Base-by-base conservation (phyloP, 129 eudicot genomes). In the Tagetes patula region DNA sequence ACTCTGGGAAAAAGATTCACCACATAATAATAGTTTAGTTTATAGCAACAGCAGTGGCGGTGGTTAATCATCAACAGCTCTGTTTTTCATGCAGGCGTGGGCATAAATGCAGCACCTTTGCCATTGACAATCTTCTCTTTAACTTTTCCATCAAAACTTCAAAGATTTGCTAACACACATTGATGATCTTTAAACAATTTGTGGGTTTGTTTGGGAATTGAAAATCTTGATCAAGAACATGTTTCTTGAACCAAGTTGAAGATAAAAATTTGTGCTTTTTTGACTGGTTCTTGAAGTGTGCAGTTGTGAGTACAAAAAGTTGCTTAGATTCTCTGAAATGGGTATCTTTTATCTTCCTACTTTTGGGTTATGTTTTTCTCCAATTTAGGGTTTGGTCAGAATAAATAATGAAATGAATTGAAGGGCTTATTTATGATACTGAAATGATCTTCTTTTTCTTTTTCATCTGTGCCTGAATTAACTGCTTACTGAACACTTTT, bases 61-160 rank as follows among this genome's bases (percentile, higher is more conserved):
- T 92, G 94, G 96, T 80, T 87, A 92, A 92, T 88, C 91, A 92
- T 92, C 89, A 84, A 90, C 81, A 84, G 97, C 97, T 86, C 97
- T 85, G 70, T 83, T 85, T 89, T 87, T 85, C 42, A 92, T 88
- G 93, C 90, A 85, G 86, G 97, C 93, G 97, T 88, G 93, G 89
- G 91, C 85, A 83, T 86, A 85, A 81, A 89, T 86, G 85, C 91
- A 88, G 83, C 81, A 76, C 72, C 89, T 81, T 84, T 85, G 84
- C 79, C 82, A 72, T 79, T 65, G 12, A 11, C 68, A 73, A 72
- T 33, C 73, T 46, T 78, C 82, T 79, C 81, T 82, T 82, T 56
- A 78, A 74, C 37, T 82, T 79, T 73, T 79, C 71, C 71, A 56
- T 81, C 77, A 78, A 81, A 37, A 70, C 65, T 60, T 54, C 65